Evolutionary conservation across 2,329 filamentous ascomycete species (phyloP).

Genomic region (Colletotrichum lentis): DNA sequence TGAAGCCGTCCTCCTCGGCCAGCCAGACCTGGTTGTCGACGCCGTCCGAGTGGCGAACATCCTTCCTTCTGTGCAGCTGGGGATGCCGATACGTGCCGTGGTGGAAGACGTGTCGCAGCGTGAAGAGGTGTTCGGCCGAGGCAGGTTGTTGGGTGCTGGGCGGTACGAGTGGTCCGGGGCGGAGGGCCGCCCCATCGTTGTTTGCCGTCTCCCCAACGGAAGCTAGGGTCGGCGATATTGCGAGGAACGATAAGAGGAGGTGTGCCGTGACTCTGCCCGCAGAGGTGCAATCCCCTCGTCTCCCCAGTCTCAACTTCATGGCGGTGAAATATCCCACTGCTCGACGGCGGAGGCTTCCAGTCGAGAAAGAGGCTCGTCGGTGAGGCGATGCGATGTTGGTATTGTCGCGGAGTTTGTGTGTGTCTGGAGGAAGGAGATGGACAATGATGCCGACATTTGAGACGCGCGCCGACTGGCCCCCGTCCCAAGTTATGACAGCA

Average conservation of each 20-base stretch:
- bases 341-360: not conserved
- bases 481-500: conserved; percentile 36
- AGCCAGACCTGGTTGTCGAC: conserved; percentile 66
- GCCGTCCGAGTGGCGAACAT: conserved; percentile 65
- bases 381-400: not conserved
- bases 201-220: conserved; percentile 46
- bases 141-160: conserved; percentile 54
- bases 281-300: conserved; percentile 56
- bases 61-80: conserved; percentile 76
- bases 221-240: conserved; percentile 58
- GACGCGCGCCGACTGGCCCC: conserved; percentile 20
- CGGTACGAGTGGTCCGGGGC: conserved; percentile 51
- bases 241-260: conserved; percentile 72
- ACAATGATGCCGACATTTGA: conserved; percentile 35
- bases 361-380: not conserved
- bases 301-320: conserved; percentile 27
- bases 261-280: conserved; percentile 69
- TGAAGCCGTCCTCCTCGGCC: conserved; percentile 65
- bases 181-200: conserved; percentile 55
- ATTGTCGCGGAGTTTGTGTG: not conserved
- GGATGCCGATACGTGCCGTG: conserved; percentile 86
- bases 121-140: conserved; percentile 67
- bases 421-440: conserved; percentile 2
- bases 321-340: not conserved
- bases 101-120: conserved; percentile 88